Evolutionary conservation across 177 flowering plant species (phyloP).

Genomic region (Tripterygium wilfordii): DNA sequence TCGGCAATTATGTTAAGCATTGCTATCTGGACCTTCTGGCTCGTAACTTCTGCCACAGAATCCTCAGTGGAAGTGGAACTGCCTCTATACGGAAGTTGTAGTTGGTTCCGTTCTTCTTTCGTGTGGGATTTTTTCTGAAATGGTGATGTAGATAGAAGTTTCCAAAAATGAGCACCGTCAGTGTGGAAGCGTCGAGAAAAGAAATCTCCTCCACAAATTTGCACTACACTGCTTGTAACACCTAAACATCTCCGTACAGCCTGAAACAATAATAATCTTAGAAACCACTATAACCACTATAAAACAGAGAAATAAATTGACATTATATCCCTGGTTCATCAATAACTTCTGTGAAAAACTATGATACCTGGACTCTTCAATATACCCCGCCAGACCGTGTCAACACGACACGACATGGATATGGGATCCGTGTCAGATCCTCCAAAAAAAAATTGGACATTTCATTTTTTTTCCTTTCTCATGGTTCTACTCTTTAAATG

Average conservation of each 20-base stretch:
- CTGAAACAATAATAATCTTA: slow-evolving; percentile 25
- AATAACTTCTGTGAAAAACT: no score
- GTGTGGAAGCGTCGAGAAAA: slow-evolving; percentile 78
- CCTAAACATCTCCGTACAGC: slow-evolving; percentile 59
- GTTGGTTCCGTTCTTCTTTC: slow-evolving; percentile 30
- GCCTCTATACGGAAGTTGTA: slow-evolving; percentile 80
- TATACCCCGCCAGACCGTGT: no score
- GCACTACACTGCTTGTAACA: slow-evolving; percentile 52
- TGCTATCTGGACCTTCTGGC: slow-evolving; percentile 73
- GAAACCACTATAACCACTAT: background rate
- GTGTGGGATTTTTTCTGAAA: slow-evolving; percentile 36
- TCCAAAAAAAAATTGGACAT: background rate
- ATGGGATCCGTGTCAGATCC: no score
- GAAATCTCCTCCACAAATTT: slow-evolving; percentile 89
- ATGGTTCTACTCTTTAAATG: no score
- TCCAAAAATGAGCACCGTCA: slow-evolving; percentile 92
- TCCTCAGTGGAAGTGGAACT: slow-evolving; percentile 34
- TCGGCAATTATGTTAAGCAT: slow-evolving; percentile 81
- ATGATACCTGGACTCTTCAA: no score
- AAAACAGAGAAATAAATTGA: no score
- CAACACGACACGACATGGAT: no score
- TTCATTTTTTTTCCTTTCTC: background rate
- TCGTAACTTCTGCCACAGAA: slow-evolving; percentile 58
- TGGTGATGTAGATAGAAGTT: slow-evolving; percentile 60
- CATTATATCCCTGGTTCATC: no score